Percentiles rank a stretch among this genome's conserved stretches.
Conservation (phyloP, 768 basidiomycete genomes). For the Pleurotus citrinopileatus region DNA sequence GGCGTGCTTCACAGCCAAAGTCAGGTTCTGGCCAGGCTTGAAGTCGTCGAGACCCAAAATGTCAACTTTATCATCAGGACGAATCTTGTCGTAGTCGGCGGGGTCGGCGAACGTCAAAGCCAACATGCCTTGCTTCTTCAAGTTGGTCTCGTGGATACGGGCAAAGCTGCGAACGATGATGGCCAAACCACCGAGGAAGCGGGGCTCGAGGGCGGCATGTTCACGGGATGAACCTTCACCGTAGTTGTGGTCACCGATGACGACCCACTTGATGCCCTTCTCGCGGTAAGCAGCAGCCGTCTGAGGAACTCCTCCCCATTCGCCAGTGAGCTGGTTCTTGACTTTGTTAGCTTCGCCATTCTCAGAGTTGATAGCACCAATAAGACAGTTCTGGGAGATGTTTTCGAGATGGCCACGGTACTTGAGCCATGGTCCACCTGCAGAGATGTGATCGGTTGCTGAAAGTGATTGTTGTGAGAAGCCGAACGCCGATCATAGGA, state of each 20-base stretch:
- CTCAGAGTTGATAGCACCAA: slow-evolving; percentile 95
- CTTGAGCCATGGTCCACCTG: slow-evolving; percentile 99
- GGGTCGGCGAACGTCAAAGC: slow-evolving; percentile 91
- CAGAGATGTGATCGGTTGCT: slow-evolving; percentile 93
- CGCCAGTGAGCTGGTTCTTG: slow-evolving; percentile 86
- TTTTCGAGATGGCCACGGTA: slow-evolving; percentile 99
- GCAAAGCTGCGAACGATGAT: slow-evolving; percentile 97
- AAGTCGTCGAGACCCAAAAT: slow-evolving; percentile 88
- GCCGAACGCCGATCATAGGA: neutral
- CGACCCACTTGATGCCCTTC: slow-evolving; percentile 92
- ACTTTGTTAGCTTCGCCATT: slow-evolving; percentile 96
- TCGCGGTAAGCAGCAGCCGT: slow-evolving; percentile 89
- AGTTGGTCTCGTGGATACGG: slow-evolving; percentile 96
- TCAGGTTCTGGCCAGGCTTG: slow-evolving; percentile 90
- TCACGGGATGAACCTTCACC: slow-evolving; percentile 98
- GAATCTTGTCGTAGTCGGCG: slow-evolving; percentile 92
- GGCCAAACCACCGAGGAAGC: slow-evolving; percentile 92
- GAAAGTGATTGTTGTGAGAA: slow-evolving; percentile 3
- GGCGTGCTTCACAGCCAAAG: slow-evolving; percentile 75
- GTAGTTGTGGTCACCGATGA: slow-evolving; percentile 94
- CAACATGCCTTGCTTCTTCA: slow-evolving; percentile 99
- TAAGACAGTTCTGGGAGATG: slow-evolving; percentile 98
- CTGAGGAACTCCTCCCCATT: slow-evolving; percentile 82
- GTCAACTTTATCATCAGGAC: slow-evolving; percentile 83
- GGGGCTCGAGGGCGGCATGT: slow-evolving; percentile 94